These are phyloP conservation scores for Fusarium liriodendri DNA, from an alignment of 2,329 filamentous ascomycete species.

Conservation along the genomic window DNA sequence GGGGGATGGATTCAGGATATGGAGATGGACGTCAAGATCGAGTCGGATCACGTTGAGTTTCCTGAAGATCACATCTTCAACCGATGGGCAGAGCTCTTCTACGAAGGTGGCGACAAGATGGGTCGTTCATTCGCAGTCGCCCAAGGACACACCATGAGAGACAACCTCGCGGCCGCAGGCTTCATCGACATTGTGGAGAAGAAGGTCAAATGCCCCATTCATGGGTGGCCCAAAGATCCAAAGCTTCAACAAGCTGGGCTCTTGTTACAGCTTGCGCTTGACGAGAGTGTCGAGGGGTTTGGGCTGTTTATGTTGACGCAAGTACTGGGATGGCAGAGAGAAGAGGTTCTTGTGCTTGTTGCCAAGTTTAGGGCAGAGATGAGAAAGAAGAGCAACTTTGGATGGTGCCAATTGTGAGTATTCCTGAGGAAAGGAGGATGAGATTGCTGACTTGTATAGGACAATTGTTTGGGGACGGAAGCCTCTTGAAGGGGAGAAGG, in stretches of 20 bases:
- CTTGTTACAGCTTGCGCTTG: conserved; percentile 45
- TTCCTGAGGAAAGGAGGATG: neutral
- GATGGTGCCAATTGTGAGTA: conserved; percentile 30
- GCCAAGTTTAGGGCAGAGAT: conserved; percentile 35
- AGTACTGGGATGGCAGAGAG: conserved; percentile 44
- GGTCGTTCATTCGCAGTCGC: conserved; percentile 43
- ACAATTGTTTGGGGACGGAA: conserved; percentile 36
- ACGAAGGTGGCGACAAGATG: conserved; percentile 40
- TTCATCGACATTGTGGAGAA: conserved; percentile 50
- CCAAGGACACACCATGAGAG: conserved; percentile 30
- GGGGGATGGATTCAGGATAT: conserved; percentile 48
- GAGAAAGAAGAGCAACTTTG: conserved; percentile 21
- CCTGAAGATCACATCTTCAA: conserved; percentile 40
- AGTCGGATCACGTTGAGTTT: conserved; percentile 27
- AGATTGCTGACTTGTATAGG: conserved; percentile 2
- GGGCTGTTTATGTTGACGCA: conserved; percentile 42
- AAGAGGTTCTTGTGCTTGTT: conserved; percentile 42
- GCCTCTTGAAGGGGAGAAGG: neutral
- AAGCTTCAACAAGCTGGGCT: conserved; percentile 55
- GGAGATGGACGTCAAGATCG: conserved; percentile 40
- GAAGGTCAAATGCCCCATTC: conserved; percentile 54
- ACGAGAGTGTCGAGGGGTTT: conserved; percentile 47
- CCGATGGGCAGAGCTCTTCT: conserved; percentile 45
- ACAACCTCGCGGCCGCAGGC: conserved; percentile 44
- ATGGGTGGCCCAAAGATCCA: conserved; percentile 56